A percentile compares a stretch with the other conserved stretches of the same genome.
Conservation (phyloP, 306 rosid species). For the Trifolium dubium region DNA sequence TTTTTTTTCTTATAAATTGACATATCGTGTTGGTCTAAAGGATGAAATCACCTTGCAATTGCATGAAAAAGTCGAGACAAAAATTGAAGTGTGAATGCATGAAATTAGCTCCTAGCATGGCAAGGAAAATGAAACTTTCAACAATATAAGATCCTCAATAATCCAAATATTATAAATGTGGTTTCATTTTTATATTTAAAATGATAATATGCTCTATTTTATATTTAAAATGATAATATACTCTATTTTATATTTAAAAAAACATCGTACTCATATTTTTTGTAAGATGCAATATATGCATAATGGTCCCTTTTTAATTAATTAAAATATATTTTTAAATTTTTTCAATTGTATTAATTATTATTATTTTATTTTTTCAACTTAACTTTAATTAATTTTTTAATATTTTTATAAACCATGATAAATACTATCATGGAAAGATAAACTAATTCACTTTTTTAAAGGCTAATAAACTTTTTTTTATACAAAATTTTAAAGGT, state of each 20-base stretch:
- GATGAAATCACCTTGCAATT: slow-evolving; percentile 39
- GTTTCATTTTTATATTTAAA: slow-evolving; percentile 3
- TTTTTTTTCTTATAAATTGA: slow-evolving; percentile 30
- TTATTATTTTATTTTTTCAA: too few species aligned
- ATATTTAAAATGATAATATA: background rate
- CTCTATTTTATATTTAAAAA: background rate
- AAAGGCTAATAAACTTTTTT: too few species aligned
- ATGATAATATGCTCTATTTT: background rate
- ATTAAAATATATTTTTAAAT: too few species aligned
- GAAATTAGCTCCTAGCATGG: background rate
- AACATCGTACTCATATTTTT: background rate
- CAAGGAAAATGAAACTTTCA: slow-evolving; percentile 12
- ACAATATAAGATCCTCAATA: background rate
- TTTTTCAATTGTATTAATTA: too few species aligned
- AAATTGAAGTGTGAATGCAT: slow-evolving; percentile 24
- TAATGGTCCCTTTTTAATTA: too few species aligned
- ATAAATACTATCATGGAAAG: too few species aligned
- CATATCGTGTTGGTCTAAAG: slow-evolving; percentile 3
- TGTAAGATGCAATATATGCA: too few species aligned
- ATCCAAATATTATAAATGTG: background rate
- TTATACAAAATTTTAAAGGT: too few species aligned
- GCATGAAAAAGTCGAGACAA: slow-evolving; percentile 33
- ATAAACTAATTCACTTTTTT: too few species aligned
- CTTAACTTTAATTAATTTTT: too few species aligned
- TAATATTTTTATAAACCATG: too few species aligned